Conservation (phyloP, 2,329 filamentous ascomycete genomes). For the Neofusicoccum parvum region DNA sequence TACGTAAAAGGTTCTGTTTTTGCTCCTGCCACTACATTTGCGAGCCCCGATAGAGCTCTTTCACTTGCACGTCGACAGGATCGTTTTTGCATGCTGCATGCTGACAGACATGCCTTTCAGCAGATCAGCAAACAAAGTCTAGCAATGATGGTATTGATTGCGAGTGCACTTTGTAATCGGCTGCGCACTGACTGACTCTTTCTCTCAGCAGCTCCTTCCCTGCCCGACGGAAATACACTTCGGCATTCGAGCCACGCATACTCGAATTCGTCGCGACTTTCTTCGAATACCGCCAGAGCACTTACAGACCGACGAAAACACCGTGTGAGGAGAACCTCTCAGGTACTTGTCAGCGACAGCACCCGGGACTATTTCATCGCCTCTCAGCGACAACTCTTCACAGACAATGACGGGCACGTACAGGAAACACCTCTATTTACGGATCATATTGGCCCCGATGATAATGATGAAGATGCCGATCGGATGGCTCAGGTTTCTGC, state of each 20-base stretch:
- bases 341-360: neutral
- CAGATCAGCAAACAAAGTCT: neutral
- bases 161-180: neutral
- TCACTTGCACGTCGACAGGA: neutral
- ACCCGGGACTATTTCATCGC: neutral
- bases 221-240: neutral
- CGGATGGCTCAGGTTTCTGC: neutral
- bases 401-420: neutral
- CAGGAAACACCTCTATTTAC: neutral
- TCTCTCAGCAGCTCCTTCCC: neutral
- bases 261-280: neutral
- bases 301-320: neutral
- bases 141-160: neutral
- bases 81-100: no score
- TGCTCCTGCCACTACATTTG: neutral
- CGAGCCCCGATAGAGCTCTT: neutral
- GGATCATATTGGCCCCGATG: neutral
- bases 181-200: neutral
- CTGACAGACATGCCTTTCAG: neutral
- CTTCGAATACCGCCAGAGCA: no score
- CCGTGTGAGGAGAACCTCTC: neutral
- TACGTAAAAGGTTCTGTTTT: slow-evolving; percentile 5
- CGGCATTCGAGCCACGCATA: neutral
- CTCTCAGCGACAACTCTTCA: neutral
- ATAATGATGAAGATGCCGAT: neutral